Conservation (phyloP, 169 alveolate species). For the Plasmodium malariae region DNA sequence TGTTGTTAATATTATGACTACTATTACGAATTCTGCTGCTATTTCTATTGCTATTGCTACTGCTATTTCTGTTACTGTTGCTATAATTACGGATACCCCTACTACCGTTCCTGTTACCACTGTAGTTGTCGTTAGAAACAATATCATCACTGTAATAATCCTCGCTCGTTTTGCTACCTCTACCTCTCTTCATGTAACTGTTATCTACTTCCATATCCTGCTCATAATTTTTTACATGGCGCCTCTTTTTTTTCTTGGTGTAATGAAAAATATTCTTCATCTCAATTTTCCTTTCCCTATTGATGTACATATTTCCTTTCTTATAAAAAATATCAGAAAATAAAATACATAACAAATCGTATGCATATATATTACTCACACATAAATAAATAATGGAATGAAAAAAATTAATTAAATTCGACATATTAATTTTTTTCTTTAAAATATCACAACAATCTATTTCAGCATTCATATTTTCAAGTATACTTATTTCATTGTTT, state of each 20-base stretch:
- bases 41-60: background rate
- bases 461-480: slow-evolving; percentile 52
- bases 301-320: slow-evolving; percentile 68
- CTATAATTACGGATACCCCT: background rate
- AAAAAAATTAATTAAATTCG: slow-evolving; percentile 64
- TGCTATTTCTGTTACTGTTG: background rate
- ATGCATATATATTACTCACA: slow-evolving; percentile 72
- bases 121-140: background rate
- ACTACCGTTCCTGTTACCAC: background rate
- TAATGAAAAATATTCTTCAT: slow-evolving; percentile 68
- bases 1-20: background rate
- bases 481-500: slow-evolving; percentile 35
- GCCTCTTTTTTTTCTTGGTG: background rate
- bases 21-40: background rate
- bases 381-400: slow-evolving; percentile 52
- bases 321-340: slow-evolving; percentile 72
- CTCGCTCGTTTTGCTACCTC: slow-evolving; percentile 1
- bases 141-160: background rate
- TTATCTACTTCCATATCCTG: background rate
- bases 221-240: slow-evolving; percentile 1
- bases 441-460: slow-evolving; percentile 66
- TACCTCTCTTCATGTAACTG: background rate
- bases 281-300: slow-evolving; percentile 63
- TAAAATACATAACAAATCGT: slow-evolving; percentile 69
- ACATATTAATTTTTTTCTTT: slow-evolving; percentile 57